Evolutionary conservation across 768 basidiomycete species (phyloP).

Genomic region (Pholiota microspora): DNA sequence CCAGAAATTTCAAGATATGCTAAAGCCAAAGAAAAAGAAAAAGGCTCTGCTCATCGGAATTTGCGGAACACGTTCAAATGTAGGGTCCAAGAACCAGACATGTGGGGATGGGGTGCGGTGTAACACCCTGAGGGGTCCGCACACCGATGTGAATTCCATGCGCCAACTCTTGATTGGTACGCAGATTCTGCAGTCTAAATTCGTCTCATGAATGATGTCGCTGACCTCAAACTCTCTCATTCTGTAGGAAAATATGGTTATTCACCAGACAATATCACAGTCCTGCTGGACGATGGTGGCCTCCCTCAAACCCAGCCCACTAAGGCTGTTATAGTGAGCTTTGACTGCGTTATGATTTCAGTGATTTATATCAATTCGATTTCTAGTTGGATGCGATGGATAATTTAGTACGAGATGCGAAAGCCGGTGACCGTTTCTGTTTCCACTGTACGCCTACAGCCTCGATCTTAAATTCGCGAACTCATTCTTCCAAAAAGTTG

Average conservation of each 20-base stretch:
- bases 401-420: background rate
- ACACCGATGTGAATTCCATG: conserved; percentile 5
- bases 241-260: conserved; percentile 3
- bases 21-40: background rate
- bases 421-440: background rate
- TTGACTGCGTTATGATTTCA: background rate
- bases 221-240: background rate
- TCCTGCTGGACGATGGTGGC: background rate
- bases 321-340: background rate
- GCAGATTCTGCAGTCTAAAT: background rate
- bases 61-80: background rate
- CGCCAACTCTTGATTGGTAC: conserved; percentile 2
- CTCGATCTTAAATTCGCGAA: background rate
- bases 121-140: conserved; percentile 2
- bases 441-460: conserved; percentile 4
- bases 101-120: background rate
- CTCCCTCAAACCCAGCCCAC: background rate
- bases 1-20: no score
- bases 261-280: background rate
- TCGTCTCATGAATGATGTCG: background rate
- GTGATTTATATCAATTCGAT: background rate
- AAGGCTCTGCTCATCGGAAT: background rate
- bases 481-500: background rate
- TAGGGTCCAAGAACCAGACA: background rate
- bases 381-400: background rate